Evolutionary conservation across 805 yeast genomes (phyloP), one percentile per base, ranked within the genome.

Genomic region (Sporopachydermia quercuum): DNA sequence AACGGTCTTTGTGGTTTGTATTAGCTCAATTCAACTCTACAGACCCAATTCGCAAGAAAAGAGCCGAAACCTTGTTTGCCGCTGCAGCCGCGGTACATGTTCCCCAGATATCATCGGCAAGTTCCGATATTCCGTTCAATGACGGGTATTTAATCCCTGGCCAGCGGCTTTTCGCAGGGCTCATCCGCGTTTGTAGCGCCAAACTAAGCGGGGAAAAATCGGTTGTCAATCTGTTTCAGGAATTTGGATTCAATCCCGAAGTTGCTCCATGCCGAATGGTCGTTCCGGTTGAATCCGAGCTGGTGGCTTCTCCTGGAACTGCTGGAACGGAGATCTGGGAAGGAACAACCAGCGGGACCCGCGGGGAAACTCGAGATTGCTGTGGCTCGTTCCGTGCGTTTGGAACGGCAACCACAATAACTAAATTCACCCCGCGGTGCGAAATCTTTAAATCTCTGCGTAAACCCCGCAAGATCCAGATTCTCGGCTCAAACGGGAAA

Each of bases 1-100:
- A 73, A 14, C 89, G 84, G 44, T 74, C 87, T 15, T 61, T 91
- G n/a, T 91, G 96, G 93, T 74, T 79, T 6, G 74, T 83, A 1
- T 62, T 81, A 34, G 78, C 89, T 0, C 78, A 83, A 46, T 61
- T 68, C 3, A 75, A 77, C 40, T 83, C 94, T 0, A 62, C 60
- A 2, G 65, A 67, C 17, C 45, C 56, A 8, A 66, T 63, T 13
- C 61, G 84, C 47, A 58, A 60, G 3, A 48, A 53, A 14, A 57
- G 66, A 39, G 82, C 78, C 11, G 58, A 55, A 17, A 57, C 57
- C 19, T 66, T 78, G 18, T 48, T 70, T 19, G 63, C 56, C 17
- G 43, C 47, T 15, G 41, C 38, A 8, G 44, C 38, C 15, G 36
- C 50, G 35, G 45, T 47, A 3, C 39, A 42, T 44, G 43, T 34